Evolutionary conservation across 1,284 basidiomycete species (phyloP).

Genomic region (Pseudozyma pruni): DNA sequence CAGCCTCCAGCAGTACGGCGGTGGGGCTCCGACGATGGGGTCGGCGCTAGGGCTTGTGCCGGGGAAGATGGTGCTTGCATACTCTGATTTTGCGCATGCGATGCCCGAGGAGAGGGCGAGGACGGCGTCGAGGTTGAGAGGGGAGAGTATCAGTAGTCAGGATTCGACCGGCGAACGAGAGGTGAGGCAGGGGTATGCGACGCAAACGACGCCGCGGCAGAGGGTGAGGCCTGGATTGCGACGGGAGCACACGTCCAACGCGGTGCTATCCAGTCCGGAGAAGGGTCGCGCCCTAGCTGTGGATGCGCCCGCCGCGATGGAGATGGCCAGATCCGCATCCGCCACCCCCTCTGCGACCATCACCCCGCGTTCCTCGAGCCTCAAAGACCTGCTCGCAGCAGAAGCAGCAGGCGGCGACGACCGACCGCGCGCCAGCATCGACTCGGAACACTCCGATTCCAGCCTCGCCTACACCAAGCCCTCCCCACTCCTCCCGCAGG

Average conservation of each 20-base stretch:
- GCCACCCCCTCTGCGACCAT: slow-evolving; percentile 16
- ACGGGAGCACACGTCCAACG: slow-evolving; percentile 37
- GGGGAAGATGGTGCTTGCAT: slow-evolving; percentile 30
- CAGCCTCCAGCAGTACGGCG: neutral
- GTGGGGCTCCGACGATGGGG: slow-evolving; percentile 3
- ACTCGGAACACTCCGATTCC: slow-evolving; percentile 26
- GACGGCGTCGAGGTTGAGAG: slow-evolving; percentile 13
- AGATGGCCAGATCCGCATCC: neutral
- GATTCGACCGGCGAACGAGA: slow-evolving; percentile 3
- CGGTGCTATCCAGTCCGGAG: slow-evolving; percentile 24
- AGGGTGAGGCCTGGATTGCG: slow-evolving; percentile 26
- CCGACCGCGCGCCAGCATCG: slow-evolving; percentile 11
- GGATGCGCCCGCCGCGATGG: slow-evolving; percentile 1
- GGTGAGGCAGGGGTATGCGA: slow-evolving; percentile 3
- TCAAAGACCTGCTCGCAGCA: slow-evolving; percentile 30
- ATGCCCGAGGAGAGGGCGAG: slow-evolving; percentile 1
- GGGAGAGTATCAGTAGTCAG: slow-evolving; percentile 32
- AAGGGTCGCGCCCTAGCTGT: neutral
- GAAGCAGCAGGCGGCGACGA: neutral
- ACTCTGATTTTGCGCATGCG: slow-evolving; percentile 23
- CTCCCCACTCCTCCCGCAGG: slow-evolving; percentile 18
- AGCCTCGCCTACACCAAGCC: slow-evolving; percentile 46
- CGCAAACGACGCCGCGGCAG: slow-evolving; percentile 25
- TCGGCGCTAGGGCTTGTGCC: slow-evolving; percentile 37
- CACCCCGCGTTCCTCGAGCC: slow-evolving; percentile 34